phyloP scores from a whole-genome alignment of 345 rosid species.

The Draba incana region DNA sequence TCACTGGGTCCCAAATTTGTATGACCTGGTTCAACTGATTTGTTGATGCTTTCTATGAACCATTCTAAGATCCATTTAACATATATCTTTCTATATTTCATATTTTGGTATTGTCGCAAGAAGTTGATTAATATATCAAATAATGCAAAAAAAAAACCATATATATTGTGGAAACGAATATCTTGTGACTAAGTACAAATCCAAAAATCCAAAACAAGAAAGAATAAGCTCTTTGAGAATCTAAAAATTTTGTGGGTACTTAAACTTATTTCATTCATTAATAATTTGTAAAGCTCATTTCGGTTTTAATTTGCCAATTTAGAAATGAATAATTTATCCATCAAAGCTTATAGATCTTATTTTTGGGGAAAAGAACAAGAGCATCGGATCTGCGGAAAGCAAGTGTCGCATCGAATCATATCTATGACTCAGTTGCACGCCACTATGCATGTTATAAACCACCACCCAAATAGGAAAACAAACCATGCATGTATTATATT shows the following conservation, averaged over 20 bases:
- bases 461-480: background rate
- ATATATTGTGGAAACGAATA: too few species aligned
- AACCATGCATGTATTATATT: constrained; percentile 8
- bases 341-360: constrained; percentile 14
- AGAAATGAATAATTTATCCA: background rate
- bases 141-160: too few species aligned
- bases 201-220: too few species aligned
- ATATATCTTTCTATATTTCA: too few species aligned
- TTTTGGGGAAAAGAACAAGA: background rate
- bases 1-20: too few species aligned
- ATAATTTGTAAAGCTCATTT: background rate
- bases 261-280: background rate
- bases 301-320: background rate
- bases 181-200: too few species aligned
- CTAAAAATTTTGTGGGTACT: background rate
- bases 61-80: too few species aligned
- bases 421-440: constrained; percentile 36
- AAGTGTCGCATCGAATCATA: background rate
- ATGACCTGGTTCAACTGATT: too few species aligned
- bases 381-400: constrained; percentile 1
- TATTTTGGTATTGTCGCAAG: too few species aligned
- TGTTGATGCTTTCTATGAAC: too few species aligned
- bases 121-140: too few species aligned
- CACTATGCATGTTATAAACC: constrained; percentile 20
- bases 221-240: too few species aligned